Conservation (phyloP, 345 rosid species). For the Eucalyptus virginea region DNA sequence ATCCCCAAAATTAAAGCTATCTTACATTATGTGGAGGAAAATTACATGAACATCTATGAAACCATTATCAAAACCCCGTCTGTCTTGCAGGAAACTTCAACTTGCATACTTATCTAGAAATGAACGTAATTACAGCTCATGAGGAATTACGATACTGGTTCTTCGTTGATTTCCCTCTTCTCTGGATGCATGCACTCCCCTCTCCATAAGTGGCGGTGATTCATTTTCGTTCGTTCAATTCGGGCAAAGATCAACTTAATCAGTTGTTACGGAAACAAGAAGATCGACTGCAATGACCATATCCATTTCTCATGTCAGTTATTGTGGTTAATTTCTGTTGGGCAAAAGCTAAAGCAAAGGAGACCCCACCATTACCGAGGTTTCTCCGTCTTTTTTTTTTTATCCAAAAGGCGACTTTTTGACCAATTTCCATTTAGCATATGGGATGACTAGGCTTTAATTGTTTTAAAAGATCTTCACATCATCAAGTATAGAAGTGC, state of each 20-base stretch:
- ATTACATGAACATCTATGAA: background rate
- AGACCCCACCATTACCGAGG: background rate
- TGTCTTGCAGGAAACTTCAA: background rate
- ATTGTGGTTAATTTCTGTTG: constrained; percentile 21
- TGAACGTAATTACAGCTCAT: background rate
- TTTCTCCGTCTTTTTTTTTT: background rate
- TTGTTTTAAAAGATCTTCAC: background rate
- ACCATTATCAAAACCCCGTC: background rate
- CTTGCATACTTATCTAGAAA: background rate
- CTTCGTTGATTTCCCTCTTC: background rate
- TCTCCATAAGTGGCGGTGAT: background rate
- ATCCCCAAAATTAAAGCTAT: background rate
- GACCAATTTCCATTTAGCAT: background rate
- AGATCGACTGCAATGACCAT: background rate
- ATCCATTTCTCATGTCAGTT: background rate
- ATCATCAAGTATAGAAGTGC: background rate
- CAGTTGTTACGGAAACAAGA: background rate
- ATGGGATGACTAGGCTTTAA: background rate
- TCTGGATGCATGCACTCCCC: background rate
- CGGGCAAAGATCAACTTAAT: background rate
- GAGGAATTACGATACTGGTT: background rate
- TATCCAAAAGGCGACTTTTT: background rate
- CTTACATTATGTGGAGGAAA: background rate
- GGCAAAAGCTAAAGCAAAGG: background rate
- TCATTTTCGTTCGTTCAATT: background rate